Percentiles rank a stretch among this genome's conserved stretches.
phyloP scores from a whole-genome alignment of 805 yeast species.

The Starmerella asiatica region DNA sequence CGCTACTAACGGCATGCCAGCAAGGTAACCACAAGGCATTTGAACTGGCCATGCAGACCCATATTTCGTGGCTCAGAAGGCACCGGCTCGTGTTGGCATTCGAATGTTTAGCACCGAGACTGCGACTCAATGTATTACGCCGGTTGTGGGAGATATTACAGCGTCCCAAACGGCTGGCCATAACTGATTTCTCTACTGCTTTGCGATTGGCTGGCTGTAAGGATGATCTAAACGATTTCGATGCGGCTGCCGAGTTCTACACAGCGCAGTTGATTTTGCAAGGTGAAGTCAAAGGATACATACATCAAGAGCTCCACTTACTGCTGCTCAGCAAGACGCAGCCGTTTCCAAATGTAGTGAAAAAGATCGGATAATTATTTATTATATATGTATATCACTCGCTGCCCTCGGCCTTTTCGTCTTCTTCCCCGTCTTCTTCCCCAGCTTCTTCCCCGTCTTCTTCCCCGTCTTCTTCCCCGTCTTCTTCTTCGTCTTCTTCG shows the following conservation, averaged over 20 bases:
- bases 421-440: background rate
- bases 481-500: slow-evolving; percentile 13
- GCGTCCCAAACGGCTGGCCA: slow-evolving; percentile 11
- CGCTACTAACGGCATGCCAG: slow-evolving; percentile 9
- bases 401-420: background rate
- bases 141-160: slow-evolving; percentile 13
- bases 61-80: slow-evolving; percentile 5
- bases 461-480: slow-evolving; percentile 8
- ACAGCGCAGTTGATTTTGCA: slow-evolving; percentile 14
- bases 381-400: background rate
- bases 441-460: slow-evolving; percentile 2
- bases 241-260: slow-evolving; percentile 15
- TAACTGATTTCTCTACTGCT: slow-evolving; percentile 8
- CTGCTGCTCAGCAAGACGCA: slow-evolving; percentile 16
- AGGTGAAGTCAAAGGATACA: slow-evolving; percentile 21
- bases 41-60: slow-evolving; percentile 1
- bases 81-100: slow-evolving; percentile 16
- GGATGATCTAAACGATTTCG: background rate
- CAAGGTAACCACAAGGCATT: slow-evolving; percentile 11
- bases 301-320: slow-evolving; percentile 15
- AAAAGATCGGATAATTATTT: background rate
- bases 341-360: slow-evolving; percentile 18
- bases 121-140: slow-evolving; percentile 13
- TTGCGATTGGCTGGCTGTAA: slow-evolving; percentile 6
- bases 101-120: slow-evolving; percentile 6